A percentile compares a stretch with the other conserved stretches of the same genome.
Evolutionary conservation across 345 rosid species (phyloP).

Genomic region (Eucalyptus paniculata): DNA sequence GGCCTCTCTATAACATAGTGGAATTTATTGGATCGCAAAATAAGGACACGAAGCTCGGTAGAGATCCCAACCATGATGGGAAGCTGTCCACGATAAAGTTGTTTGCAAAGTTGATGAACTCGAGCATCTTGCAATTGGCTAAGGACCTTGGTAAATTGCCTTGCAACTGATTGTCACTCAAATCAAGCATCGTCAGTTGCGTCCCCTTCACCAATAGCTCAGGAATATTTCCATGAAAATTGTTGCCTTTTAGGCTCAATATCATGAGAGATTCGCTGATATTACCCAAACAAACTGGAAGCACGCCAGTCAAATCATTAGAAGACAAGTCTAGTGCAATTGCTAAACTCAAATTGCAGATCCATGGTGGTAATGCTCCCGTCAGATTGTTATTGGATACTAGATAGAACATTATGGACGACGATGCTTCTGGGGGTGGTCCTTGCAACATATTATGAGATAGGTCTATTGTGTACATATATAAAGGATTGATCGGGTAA

Average conservation of each 20-base stretch:
- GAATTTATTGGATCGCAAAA: too few relatives aligned
- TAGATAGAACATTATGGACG: not conserved
- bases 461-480: not conserved
- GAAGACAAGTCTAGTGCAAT: not conserved
- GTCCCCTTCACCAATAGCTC: fast-evolving
- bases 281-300: slow-evolving; percentile 9
- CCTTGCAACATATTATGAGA: not conserved
- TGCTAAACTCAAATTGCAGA: not conserved
- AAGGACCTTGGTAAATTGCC: too few relatives aligned
- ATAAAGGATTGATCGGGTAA: not conserved
- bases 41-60: too few relatives aligned
- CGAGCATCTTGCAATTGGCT: too few relatives aligned
- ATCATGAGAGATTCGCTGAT: not conserved
- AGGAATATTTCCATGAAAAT: fast-evolving
- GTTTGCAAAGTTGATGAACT: too few relatives aligned
- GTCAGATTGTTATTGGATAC: not conserved
- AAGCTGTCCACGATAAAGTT: too few relatives aligned
- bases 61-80: too few relatives aligned
- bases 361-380: not conserved
- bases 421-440: not conserved
- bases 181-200: fast-evolving
- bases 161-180: too few relatives aligned
- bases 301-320: slow-evolving; percentile 2
- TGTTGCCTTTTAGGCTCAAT: not conserved
- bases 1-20: fast-evolving